Base-by-base conservation (phyloP, 306 rosid species). In the Boehmeria nivea region DNA sequence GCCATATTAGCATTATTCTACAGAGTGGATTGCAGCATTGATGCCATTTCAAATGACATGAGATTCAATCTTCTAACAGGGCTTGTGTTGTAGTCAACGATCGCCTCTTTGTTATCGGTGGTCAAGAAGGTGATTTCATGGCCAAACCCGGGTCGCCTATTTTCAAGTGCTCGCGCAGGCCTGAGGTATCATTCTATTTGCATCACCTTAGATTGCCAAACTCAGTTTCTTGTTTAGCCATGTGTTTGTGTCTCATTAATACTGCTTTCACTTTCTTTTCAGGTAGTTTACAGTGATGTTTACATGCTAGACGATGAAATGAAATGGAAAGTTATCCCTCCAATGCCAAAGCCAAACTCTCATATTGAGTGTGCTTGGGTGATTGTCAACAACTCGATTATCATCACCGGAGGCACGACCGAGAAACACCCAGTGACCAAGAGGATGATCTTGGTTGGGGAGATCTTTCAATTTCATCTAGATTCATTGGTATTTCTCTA, bases 41-140 rank as follows among this genome's bases (percentile, higher is more conserved):
- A n/a, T n/a, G n/a, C n/a, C n/a, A 1, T 26, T 24, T 31, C 60
- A 54, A 17, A 53, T 49, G 11, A 33, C 6, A 6, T 20, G 31
- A 27, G 27, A 34, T 44, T 70, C 61, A 57, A 42, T 69, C 63
- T 81, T 63, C 26, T n/a, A 40, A 54, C 55, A 87, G 98, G 88
- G 95, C 95, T 36, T 82, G 95, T 38, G 60, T 84, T 8, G 85
- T 68, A 43, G 61, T 37, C 64, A 65, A 74, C 61, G 86, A 90
- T 74, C 69, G 60, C 21, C 88, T 90, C 43, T 82, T 67, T 51
- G 77, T 87, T 31, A 84, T 90, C 11, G 98, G 95, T 59, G 95
- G 98, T 46, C 95, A 90, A 76, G 95, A 90, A 68, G 98, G 98
- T 59, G 98, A 90, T 76, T 90, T 87, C 60, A 90, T 90, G 95